A percentile compares a stretch with the other conserved stretches of the same genome.
Evolutionary conservation across 805 yeast species (phyloP).

Genomic region (Schizosaccharomyces octosporus): DNA sequence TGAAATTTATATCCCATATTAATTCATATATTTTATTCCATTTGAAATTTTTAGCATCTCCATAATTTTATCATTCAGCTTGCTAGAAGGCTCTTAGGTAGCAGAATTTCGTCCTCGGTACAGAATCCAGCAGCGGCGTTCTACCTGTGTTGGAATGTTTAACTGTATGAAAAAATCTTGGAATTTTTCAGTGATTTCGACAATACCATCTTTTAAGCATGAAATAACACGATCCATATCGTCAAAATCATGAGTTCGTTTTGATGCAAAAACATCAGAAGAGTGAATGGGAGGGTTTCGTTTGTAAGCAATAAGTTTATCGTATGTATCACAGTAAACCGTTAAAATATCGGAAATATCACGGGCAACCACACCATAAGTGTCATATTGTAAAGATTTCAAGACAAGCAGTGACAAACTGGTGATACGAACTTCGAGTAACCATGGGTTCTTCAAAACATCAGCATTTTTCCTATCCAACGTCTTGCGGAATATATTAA

Average conservation of each 20-base stretch:
- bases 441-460: conserved; percentile 11
- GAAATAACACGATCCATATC: background rate
- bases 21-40: too few species aligned
- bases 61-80: too few species aligned
- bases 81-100: background rate
- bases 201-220: background rate
- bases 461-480: conserved; percentile 10
- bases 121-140: background rate
- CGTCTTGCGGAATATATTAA: conserved; percentile 13
- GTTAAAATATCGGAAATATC: conserved; percentile 15
- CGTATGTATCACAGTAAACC: background rate
- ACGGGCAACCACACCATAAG: conserved; percentile 18
- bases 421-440: conserved; percentile 8
- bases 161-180: background rate
- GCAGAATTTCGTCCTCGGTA: background rate
- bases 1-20: too few species aligned
- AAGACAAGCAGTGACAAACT: conserved; percentile 9
- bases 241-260: background rate
- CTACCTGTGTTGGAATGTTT: background rate
- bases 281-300: background rate
- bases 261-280: background rate
- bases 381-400: conserved; percentile 16
- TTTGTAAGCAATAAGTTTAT: background rate
- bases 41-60: too few species aligned
- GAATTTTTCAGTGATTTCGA: background rate